Evolutionary conservation across 2,329 filamentous ascomycete genomes (phyloP), one percentile per base, ranked within the genome.

Genomic region (Neoscytalidium dimidiatum): DNA sequence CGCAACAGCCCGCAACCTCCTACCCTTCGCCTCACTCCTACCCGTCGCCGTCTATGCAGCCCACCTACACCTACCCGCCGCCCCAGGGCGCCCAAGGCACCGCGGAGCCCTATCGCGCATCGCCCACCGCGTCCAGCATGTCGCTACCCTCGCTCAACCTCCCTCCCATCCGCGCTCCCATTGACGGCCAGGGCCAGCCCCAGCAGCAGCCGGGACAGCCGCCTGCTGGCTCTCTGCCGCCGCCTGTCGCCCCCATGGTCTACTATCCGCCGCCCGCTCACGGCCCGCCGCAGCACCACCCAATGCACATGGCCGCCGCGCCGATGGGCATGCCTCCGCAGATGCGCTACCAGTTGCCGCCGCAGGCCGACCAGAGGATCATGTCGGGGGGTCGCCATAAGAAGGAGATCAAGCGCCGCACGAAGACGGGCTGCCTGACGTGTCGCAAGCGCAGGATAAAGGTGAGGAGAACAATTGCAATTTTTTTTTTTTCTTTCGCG

Each of bases 401-500:
- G 77, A 88, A 90, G 79, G 89, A 92, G 78, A 90, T 92, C 75
- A 92, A 92, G 80, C 84, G 89, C 69, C 83, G 90, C 74, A 92
- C 90, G 65, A 91, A 91, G 79, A 91, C 88, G 1, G 88, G 88
- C n/a, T 92, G 89, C 77, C 67, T 83, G 76, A 83, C 81, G 23
- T 83, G 81, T 79, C 78, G 81, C 68, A 83, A 83, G 70, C 82
- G 89, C 71, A 83, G 89, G 80, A 92, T 92, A 77, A 92, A 92
- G 88, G 89, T 91, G 66, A 74, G 74, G 56, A 28, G n/a, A 46
- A 28, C 56, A 46, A 60, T 60, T 60, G 56, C 26, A 28, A 52
- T 41, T 66, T 68, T 53, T 61, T n/a, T 49, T 46, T 56, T 31
- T 38, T 51, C 11, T 17, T 41, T 64, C 44, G 41, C 62, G 62